Base-by-base conservation (phyloP, 768 basidiomycete species). In the Amanita subjunquillea region DNA sequence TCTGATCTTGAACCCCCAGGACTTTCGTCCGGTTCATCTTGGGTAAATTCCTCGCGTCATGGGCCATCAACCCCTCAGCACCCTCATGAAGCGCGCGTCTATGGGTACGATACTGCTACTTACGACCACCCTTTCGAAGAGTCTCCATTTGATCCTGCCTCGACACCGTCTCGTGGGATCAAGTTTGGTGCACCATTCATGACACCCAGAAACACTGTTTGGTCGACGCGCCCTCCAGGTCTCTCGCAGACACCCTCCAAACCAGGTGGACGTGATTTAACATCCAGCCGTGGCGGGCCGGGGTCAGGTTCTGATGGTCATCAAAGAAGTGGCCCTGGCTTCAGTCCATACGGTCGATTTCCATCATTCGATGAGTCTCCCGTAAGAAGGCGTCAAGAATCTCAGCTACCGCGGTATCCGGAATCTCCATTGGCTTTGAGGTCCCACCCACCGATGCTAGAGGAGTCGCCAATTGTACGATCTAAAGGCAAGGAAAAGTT, bases 91-190 rank as follows among this genome's bases (percentile, higher is more conserved):
- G 67, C 67, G 30, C 69, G 68, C 30, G 64, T 75, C 45, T 73
- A 75, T 58, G 62, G 64, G 0, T 51, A 54, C 25, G 65, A 60
- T 45, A 71, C 71, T 6, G 73, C 74, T 38, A 45, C 55, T 15
- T 65, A 57, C 54, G 54, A 50, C 45, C 59, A 58, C 50, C 34
- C 53, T 3, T 65, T 65, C 20, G 79, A 83, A 15, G 80, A 80
- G 39, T 69, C 73, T 4, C 77, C 81, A 1, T 91, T 88, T 60
- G 87, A 91, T 63, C 86, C 87, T 4, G 80, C 82, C 23, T 84
- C 85, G 17, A 89, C 87, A 7, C 87, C 87, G 3, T 89, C 87
- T n/a, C 72, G 87, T 41, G 85, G 87, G 3, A 80, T 87, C 58
- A 79, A 71, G 59, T 80, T 86, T 58, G 72, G 72, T 40, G 66